Percentiles rank a stretch among this genome's conserved stretches.
Evolutionary conservation across 2,329 filamentous ascomycete genomes (phyloP).

Genomic region (Colletotrichum eremochloae): DNA sequence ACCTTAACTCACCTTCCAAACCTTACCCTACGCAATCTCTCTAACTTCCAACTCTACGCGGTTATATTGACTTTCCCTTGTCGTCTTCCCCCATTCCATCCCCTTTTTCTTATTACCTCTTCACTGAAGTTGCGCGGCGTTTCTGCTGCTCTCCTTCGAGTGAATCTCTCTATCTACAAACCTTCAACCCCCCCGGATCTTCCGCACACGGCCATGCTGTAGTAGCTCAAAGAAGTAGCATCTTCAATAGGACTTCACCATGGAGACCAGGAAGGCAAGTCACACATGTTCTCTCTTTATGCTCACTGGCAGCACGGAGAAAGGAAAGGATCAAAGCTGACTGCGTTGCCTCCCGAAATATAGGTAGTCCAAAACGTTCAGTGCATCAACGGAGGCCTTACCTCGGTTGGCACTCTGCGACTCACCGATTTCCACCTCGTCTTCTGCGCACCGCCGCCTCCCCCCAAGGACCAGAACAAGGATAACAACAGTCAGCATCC

Average conservation of each 20-base stretch:
- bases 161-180: constrained; percentile 22
- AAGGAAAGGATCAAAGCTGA: constrained; percentile 39
- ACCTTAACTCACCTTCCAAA: constrained; percentile 21
- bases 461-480: constrained; percentile 46
- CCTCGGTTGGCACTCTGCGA: constrained; percentile 69
- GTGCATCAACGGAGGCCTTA: constrained; percentile 70
- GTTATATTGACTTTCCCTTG: constrained; percentile 2
- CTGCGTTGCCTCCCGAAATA: constrained; percentile 10
- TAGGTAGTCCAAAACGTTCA: constrained; percentile 70
- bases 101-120: neutral
- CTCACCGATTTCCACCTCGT: constrained; percentile 74
- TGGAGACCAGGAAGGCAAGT: constrained; percentile 59
- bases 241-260: constrained; percentile 43
- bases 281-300: constrained; percentile 10
- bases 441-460: constrained; percentile 60
- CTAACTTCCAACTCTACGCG: constrained; percentile 13
- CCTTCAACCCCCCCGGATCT: constrained; percentile 15
- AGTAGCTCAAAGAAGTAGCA: constrained; percentile 39
- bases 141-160: constrained; percentile 31
- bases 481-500: constrained; percentile 37
- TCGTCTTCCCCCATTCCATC: neutral
- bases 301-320: neutral
- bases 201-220: constrained; percentile 37
- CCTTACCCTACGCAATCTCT: constrained; percentile 24
- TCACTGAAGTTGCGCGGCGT: constrained; percentile 29